Evolutionary conservation across 1,284 basidiomycete genomes (phyloP).

Genomic region (Limonomyces culmigenus): DNA sequence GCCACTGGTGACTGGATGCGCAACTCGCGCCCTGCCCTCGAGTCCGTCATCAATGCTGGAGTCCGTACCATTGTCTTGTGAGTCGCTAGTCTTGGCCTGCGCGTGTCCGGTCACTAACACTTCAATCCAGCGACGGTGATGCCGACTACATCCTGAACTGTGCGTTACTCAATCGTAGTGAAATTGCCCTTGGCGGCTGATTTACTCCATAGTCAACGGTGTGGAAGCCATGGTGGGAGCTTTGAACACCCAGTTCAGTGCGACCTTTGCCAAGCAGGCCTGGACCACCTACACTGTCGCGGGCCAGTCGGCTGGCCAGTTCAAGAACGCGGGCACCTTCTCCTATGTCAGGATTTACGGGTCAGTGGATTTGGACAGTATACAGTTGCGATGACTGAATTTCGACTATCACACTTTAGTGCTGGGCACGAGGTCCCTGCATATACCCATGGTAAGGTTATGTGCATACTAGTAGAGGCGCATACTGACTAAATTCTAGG

Average conservation of each 20-base stretch:
- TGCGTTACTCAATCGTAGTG: slow-evolving; percentile 45
- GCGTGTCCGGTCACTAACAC: slow-evolving; percentile 4
- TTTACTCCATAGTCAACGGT: not conserved
- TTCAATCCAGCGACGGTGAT: slow-evolving; percentile 6
- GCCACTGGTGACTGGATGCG: slow-evolving; percentile 49
- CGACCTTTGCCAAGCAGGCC: slow-evolving; percentile 18
- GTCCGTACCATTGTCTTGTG: slow-evolving; percentile 33
- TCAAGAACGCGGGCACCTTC: slow-evolving; percentile 43
- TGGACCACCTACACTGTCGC: slow-evolving; percentile 32
- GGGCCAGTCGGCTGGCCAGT: slow-evolving; percentile 30
- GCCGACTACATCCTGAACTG: slow-evolving; percentile 44
- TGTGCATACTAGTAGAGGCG: no score
- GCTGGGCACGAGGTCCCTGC: slow-evolving; percentile 37
- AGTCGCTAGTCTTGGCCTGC: slow-evolving; percentile 28
- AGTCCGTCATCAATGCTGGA: slow-evolving; percentile 41
- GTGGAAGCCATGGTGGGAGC: slow-evolving; percentile 17
- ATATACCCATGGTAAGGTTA: slow-evolving; percentile 18
- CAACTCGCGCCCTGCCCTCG: slow-evolving; percentile 33
- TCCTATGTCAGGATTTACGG: slow-evolving; percentile 39
- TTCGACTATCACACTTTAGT: no score
- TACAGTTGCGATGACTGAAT: no score
- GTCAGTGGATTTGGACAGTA: no score
- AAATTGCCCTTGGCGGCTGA: slow-evolving; percentile 13
- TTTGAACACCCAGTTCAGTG: slow-evolving; percentile 22
- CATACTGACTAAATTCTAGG: no score